Base-by-base conservation (phyloP, 108 stramenopile species). In the Cylindrotheca closterium region DNA sequence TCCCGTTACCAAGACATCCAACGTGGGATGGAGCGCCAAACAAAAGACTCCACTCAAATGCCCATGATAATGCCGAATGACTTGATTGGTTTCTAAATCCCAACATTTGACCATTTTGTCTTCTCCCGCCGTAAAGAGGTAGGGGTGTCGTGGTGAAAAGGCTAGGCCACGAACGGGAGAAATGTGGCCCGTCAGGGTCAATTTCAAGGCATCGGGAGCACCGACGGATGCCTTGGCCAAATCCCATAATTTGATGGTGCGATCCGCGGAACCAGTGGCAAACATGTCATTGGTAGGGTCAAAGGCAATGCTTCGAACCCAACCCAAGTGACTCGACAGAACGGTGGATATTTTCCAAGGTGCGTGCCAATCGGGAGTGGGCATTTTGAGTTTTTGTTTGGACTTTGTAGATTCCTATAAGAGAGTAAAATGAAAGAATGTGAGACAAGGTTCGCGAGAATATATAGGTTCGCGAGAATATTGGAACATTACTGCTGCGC, bases 41-140 rank as follows among this genome's bases (percentile, higher is more conserved):
- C 77, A 86, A 78, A 96, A 98, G 19, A 99, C 96, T 4, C 98
- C 98, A 21, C 79, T 79, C 60, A 99, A 79, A 73, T 99, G 99
- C 2, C 99, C 99, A 64, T 99, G 98, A 78, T 99, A 99, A 74
- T 99, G 97, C 8, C 99, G 81, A 54, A 99, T 92, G 4, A 99
- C 98, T 59, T 97, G 95, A 79, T 99, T 99, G 33, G 93, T 95
- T 79, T 99, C 98, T 53, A 99, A 78, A 79, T 99, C 99, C 99
- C 99, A 99, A 78, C 98, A 99, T 74, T 94, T 93, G 25, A 98
- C 97, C 78, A 89, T 84, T 67, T 99, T 99, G 67, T 99, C 99
- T 80, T 99, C 99, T 18, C 94, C 98, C 17, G 85, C 95, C 18
- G 84, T 86, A 67, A 99, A 99, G 42, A 99, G 76, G 74, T 99